Evolutionary conservation across 495 filamentous ascomycete genomes (phyloP).

Genomic region (Talaromyces trachyspermus): DNA sequence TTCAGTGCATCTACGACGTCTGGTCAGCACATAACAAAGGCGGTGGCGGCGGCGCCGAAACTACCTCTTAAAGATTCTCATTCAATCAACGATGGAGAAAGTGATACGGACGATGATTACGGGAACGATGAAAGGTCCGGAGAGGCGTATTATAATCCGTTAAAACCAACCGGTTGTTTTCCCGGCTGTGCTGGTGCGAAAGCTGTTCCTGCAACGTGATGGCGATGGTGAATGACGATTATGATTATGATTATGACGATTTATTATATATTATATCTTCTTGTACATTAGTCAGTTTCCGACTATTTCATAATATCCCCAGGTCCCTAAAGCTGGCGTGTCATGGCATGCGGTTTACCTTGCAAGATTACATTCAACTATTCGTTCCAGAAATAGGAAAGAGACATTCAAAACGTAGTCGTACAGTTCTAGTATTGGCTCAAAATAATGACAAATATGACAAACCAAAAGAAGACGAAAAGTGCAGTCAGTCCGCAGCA

Average conservation of each 20-base stretch:
- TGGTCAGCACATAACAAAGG: too few relatives aligned
- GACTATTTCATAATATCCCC: background rate
- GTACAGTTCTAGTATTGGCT: constrained; percentile 10
- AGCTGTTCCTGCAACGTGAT: constrained; percentile 3
- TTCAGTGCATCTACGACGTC: too few relatives aligned
- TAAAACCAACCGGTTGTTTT: constrained; percentile 44
- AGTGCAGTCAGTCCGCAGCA: background rate
- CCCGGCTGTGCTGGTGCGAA: constrained; percentile 25
- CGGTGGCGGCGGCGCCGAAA: too few relatives aligned
- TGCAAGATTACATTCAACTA: too few relatives aligned
- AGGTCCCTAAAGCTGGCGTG: too few relatives aligned
- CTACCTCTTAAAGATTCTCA: too few relatives aligned
- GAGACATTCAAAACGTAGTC: constrained; percentile 3
- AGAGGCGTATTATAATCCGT: constrained; percentile 45
- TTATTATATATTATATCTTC: too few relatives aligned
- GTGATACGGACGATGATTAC: constrained; percentile 42
- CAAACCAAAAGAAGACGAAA: too few relatives aligned
- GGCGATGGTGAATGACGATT: too few relatives aligned
- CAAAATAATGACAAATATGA: constrained; percentile 4
- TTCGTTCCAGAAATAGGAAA: background rate
- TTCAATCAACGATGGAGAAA: constrained; percentile 30
- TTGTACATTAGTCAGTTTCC: background rate
- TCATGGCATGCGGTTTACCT: too few relatives aligned
- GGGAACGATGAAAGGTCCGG: constrained; percentile 26
- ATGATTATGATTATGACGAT: background rate